Evolutionary conservation across 352 stramenopile genomes (phyloP), one percentile per base, ranked within the genome.

Genomic region (Globisporangium megalacanthum): DNA sequence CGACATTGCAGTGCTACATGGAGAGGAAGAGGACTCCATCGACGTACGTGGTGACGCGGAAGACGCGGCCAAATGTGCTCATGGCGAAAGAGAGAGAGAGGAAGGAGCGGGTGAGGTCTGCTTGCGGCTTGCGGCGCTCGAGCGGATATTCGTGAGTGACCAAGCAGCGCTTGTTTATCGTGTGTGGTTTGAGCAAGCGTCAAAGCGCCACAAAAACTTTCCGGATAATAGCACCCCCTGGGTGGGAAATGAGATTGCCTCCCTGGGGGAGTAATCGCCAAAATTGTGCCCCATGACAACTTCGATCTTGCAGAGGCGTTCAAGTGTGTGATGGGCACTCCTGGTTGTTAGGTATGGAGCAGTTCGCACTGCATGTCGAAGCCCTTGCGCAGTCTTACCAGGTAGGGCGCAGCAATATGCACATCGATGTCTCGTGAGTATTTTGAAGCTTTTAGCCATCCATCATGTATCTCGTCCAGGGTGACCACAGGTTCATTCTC

Each of bases 41-140:
- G 7, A 72, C 69, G 61, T 76, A 86, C 60, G 97, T 99, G 46
- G 95, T 98, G 56, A 99, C 98, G 64, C 96, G 92, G 76, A 99
- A 99, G 66, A 98, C 72, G 54, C 92, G 86, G 53, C 97, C 97
- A 70, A 99, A 99, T 41, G 94, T 89, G 67, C 85, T 95, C 85
- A 95, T 95, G 47, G n/a, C 17, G 29, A 11, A 15, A 14, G 10
- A n/a, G 48, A 13, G 46, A 19, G 14, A n/a, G 25, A 51, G 20
- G 9, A 7, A 17, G 15, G 7, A 29, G 25, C 25, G 25, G 15
- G 4, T 47, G 17, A 6, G 42, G 5, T 46, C 6, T n/a, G 14
- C 14, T 7, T 52, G 22, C 31, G n/a, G 11, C 47, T 52, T 52
- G 47, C 7, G 22, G 19, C 47, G 47, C 20, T 13, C 10, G 19